Conservation (phyloP, 345 rosid species). For the Citrus inodora region DNA sequence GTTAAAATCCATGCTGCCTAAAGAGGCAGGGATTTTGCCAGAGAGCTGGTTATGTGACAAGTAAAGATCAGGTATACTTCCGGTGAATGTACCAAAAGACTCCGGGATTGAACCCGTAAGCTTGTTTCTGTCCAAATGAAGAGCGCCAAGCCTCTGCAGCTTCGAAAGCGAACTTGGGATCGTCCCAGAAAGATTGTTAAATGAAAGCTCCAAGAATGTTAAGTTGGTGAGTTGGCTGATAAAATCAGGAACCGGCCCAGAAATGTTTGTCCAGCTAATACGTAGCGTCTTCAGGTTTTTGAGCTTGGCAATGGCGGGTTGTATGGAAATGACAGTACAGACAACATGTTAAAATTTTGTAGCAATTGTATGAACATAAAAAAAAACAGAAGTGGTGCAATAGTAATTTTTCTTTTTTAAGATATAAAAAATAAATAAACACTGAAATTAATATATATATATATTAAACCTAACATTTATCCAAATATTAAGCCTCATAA, state of each 20-base stretch:
- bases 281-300: conserved; percentile 44
- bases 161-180: conserved; percentile 47
- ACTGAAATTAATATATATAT: too few relatives aligned
- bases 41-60: conserved; percentile 70
- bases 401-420: too few relatives aligned
- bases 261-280: conserved; percentile 52
- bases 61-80: conserved; percentile 29
- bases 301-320: conserved; percentile 54
- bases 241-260: conserved; percentile 53
- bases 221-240: conserved; percentile 49
- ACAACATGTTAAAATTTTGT: too few relatives aligned
- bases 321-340: conserved; percentile 18
- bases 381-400: too few relatives aligned
- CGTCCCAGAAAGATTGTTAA: conserved; percentile 57
- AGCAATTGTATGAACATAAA: too few relatives aligned
- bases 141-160: conserved; percentile 43
- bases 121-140: conserved; percentile 60
- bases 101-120: conserved; percentile 59
- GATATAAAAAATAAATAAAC: too few relatives aligned
- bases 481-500: too few relatives aligned
- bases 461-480: too few relatives aligned
- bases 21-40: conserved; percentile 50
- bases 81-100: conserved; percentile 47
- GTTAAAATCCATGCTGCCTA: conserved; percentile 44
- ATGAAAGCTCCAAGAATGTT: conserved; percentile 49